Evolutionary conservation across 2,329 filamentous ascomycete genomes (phyloP).

Genomic region (Talaromyces atroroseus): DNA sequence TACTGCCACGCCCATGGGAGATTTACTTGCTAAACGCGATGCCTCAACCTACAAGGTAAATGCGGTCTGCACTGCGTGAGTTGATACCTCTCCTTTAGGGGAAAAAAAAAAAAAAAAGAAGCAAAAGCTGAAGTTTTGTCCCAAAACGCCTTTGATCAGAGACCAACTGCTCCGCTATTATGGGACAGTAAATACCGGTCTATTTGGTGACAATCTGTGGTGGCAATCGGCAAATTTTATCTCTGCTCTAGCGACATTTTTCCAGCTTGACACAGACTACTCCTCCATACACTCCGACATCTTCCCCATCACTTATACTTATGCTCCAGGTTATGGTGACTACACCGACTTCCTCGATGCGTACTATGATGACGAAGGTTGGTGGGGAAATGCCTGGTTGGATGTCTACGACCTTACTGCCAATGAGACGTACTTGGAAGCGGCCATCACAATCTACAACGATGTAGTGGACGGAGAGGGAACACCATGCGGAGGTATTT

Average conservation of each 20-base stretch:
- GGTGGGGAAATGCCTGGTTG: conserved; percentile 14
- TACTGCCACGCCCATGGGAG: conserved; percentile 5
- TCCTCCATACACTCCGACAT: conserved; percentile 6
- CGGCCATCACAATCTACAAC: conserved; percentile 10
- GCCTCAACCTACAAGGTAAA: conserved; percentile 9
- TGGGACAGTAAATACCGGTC: conserved; percentile 1
- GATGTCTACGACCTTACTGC: conserved; percentile 12
- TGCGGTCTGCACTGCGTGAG: conserved; percentile 11
- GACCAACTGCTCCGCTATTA: conserved; percentile 11
- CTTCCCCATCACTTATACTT: conserved; percentile 4
- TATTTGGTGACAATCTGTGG: conserved; percentile 10
- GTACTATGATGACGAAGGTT: conserved; percentile 13
- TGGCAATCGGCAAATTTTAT: conserved; percentile 14
- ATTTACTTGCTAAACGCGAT: conserved; percentile 9
- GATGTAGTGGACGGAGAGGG: conserved; percentile 10
- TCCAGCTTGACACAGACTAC: conserved; percentile 10
- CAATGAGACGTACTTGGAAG: conserved; percentile 3
- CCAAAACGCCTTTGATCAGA: neutral
- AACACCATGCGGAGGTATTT: conserved; percentile 13
- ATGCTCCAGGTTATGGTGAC: conserved; percentile 8
- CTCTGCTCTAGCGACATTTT: conserved; percentile 8
- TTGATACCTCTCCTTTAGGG: neutral
- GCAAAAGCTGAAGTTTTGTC: neutral
- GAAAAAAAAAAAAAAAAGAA: neutral
- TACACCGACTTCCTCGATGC: conserved; percentile 11